phyloP scores from a whole-genome alignment of 306 rosid species.

The Fragaria ananassa region DNA sequence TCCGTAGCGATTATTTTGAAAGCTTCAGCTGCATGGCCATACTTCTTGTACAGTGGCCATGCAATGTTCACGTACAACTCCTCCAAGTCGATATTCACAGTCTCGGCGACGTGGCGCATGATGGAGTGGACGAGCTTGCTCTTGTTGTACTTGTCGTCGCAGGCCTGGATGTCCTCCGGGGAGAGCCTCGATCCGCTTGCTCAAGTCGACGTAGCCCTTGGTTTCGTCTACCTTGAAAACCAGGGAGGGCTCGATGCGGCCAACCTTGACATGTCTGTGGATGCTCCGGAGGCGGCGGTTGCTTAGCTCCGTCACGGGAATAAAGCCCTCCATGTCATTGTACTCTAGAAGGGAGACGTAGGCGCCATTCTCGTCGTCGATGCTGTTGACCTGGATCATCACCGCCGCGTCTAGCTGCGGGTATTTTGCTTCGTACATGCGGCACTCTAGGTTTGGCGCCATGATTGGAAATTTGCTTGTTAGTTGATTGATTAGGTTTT shows the following conservation, averaged over 20 bases:
- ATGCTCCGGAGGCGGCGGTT: slow-evolving; percentile 95
- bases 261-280: slow-evolving; percentile 75
- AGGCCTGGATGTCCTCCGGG: slow-evolving; percentile 77
- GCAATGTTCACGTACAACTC: slow-evolving; percentile 78
- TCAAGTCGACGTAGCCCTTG: slow-evolving; percentile 89
- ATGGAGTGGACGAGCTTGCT: slow-evolving; percentile 95
- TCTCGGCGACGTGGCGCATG: slow-evolving; percentile 92
- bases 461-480: background rate
- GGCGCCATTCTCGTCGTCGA: slow-evolving; percentile 79
- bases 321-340: slow-evolving; percentile 97
- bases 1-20: slow-evolving; percentile 78
- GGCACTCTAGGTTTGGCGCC: slow-evolving; percentile 77
- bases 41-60: slow-evolving; percentile 90
- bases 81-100: slow-evolving; percentile 69
- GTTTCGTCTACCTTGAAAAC: slow-evolving; percentile 90
- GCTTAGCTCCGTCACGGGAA: slow-evolving; percentile 84
- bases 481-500: too few species aligned
- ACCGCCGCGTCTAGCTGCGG: slow-evolving; percentile 97
- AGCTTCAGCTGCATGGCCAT: slow-evolving; percentile 96
- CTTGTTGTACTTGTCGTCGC: slow-evolving; percentile 91
- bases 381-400: slow-evolving; percentile 93
- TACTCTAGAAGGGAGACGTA: slow-evolving; percentile 88
- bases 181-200: slow-evolving; percentile 89
- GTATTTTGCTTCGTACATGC: slow-evolving; percentile 84
- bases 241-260: slow-evolving; percentile 95